Percentiles rank a stretch among this genome's conserved stretches.
phyloP scores from a whole-genome alignment of 139 green algal genomes.

The Volvox reticuliferus region DNA sequence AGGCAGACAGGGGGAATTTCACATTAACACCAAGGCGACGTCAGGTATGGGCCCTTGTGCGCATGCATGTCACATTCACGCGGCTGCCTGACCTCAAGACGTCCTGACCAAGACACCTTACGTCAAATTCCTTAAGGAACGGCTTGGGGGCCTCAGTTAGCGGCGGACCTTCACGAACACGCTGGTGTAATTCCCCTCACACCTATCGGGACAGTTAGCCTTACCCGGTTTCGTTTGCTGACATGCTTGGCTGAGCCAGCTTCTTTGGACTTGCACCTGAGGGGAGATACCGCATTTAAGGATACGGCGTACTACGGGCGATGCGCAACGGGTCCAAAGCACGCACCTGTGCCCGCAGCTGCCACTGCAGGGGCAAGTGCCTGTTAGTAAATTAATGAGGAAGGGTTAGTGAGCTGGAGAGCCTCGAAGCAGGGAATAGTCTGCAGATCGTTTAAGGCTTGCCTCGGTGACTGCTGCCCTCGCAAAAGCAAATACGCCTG shows the following conservation, averaged over 20 bases:
- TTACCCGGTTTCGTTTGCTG: slow-evolving; percentile 11
- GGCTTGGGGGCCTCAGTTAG: no score
- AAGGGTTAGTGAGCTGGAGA: no score
- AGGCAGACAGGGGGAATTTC: no score
- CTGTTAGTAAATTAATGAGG: not conserved
- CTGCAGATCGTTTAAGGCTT: not conserved
- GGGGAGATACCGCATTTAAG: not conserved
- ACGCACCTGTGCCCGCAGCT: not conserved
- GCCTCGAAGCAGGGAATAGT: no score
- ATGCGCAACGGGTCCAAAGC: not conserved
- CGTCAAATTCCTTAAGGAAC: no score
- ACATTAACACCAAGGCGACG: no score
- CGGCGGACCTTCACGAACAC: not conserved
- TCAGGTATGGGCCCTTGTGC: no score
- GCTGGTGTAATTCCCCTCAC: not conserved
- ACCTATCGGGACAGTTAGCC: not conserved
- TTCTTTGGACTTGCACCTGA: slow-evolving; percentile 10
- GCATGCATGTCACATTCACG: no score
- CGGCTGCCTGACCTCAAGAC: no score
- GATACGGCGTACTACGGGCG: not conserved
- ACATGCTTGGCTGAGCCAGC: not conserved
- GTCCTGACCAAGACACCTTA: no score
- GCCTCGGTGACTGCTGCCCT: not conserved
- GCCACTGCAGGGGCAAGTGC: not conserved
- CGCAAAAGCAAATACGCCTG: not conserved